Percentiles rank a stretch among this genome's conserved stretches.
Evolutionary conservation across 345 rosid species (phyloP).

Genomic region (Litchi chinensis): DNA sequence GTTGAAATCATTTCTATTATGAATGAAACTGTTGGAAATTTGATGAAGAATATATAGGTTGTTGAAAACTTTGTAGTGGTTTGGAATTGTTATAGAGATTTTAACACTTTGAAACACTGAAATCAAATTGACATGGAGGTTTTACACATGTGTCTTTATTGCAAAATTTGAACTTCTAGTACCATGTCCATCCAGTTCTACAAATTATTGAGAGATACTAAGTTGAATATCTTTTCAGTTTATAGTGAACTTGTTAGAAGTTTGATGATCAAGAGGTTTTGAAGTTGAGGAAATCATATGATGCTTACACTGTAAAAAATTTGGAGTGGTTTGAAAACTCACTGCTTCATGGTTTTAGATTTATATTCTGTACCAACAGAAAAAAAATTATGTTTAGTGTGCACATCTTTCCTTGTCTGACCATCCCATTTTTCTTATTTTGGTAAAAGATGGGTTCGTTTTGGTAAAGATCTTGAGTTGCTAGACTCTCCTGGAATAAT

Average conservation of each 20-base stretch:
- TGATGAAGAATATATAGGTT: not conserved
- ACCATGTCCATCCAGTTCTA: not conserved
- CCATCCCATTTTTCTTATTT: not conserved
- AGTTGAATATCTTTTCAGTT: not conserved
- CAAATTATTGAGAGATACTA: not conserved
- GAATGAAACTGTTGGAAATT: not conserved
- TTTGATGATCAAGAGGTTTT: not conserved
- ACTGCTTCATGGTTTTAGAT: not conserved
- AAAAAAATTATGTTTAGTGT: not conserved
- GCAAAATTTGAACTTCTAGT: slow-evolving; percentile 4
- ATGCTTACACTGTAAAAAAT: not conserved
- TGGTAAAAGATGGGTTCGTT: slow-evolving; percentile 70
- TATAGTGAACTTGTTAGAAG: not conserved
- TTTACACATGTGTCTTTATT: not conserved
- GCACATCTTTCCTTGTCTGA: not conserved
- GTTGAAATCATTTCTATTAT: not conserved
- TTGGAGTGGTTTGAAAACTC: not conserved
- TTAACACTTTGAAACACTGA: not conserved
- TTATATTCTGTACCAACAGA: slow-evolving; percentile 10
- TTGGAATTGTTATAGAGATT: not conserved
- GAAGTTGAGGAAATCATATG: not conserved
- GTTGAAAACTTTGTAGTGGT: slow-evolving; percentile 1
- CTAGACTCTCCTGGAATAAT: slow-evolving; percentile 91
- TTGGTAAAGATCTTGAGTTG: slow-evolving; percentile 86
- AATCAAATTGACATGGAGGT: not conserved